Evolutionary conservation across 2,329 filamentous ascomycete genomes (phyloP).

Genomic region (Setomelanomma holmii): DNA sequence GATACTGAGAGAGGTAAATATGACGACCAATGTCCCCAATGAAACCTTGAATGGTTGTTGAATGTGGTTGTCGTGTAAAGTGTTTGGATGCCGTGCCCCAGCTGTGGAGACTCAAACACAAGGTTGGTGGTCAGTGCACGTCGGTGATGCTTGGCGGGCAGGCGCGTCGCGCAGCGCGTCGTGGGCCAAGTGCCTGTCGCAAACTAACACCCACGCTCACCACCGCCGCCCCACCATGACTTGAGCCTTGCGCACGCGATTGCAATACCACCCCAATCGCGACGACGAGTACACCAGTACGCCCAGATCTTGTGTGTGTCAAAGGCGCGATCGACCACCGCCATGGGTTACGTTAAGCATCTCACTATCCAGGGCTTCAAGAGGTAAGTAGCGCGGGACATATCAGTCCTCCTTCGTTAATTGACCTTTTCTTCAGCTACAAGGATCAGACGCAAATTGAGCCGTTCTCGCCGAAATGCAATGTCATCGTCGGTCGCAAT

Average conservation of each 20-base stretch:
- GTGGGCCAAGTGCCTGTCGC: conserved; percentile 14
- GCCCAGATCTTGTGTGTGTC: conserved; percentile 7
- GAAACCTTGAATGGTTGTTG: no score
- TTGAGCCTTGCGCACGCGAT: conserved; percentile 19
- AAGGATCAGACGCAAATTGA: conserved; percentile 99
- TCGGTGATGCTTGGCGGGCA: conserved; percentile 19
- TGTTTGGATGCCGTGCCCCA: no score
- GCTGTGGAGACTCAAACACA: no score
- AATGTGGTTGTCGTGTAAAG: no score
- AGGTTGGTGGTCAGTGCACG: background rate
- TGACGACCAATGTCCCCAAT: no score
- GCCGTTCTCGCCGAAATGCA: conserved; percentile 95
- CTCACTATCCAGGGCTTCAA: conserved; percentile 99
- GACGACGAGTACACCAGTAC: background rate
- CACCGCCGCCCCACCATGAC: conserved; percentile 25
- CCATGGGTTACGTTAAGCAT: conserved; percentile 85
- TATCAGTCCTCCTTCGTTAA: conserved; percentile 8
- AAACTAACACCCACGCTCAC: conserved; percentile 7
- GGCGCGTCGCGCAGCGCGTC: conserved; percentile 34
- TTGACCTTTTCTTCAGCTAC: conserved; percentile 68
- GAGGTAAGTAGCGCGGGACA: conserved; percentile 65
- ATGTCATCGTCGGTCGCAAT: conserved; percentile 98
- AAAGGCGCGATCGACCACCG: conserved; percentile 21
- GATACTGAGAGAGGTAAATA: no score
- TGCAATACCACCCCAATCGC: conserved; percentile 8